These are phyloP conservation scores for Psophocarpus tetragonolobus DNA, from an alignment of 306 rosid species.

Conservation along the genomic window DNA sequence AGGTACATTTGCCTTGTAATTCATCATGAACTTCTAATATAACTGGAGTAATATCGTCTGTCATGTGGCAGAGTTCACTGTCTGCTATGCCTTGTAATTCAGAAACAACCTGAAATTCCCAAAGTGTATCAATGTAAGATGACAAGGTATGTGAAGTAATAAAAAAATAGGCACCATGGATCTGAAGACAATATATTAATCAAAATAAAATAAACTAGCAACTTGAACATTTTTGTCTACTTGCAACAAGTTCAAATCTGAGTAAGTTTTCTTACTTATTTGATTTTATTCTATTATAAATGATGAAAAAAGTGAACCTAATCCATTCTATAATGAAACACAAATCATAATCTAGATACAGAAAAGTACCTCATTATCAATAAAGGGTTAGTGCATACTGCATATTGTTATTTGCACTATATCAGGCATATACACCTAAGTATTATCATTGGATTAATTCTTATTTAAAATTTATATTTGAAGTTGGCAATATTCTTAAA, in stretches of 20 bases:
- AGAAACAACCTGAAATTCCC: conserved; percentile 49
- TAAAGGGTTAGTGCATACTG: background rate
- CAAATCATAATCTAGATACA: background rate
- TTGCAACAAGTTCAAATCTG: background rate
- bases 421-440: background rate
- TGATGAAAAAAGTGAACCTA: background rate
- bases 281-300: background rate
- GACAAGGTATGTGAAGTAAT: background rate
- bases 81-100: conserved; percentile 45
- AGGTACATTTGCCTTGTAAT: too few relatives aligned
- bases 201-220: background rate
- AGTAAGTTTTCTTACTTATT: background rate
- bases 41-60: conserved; percentile 17
- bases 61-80: background rate
- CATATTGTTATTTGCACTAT: background rate
- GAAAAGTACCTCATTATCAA: background rate
- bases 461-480: background rate
- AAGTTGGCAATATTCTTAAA: background rate
- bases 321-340: background rate
- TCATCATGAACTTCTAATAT: conserved; percentile 7
- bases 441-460: background rate
- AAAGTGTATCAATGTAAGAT: background rate
- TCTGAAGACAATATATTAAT: too few relatives aligned
- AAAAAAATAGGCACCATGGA: too few relatives aligned
- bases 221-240: conserved; percentile 2